Evolutionary conservation across 140 eudicot genomes (phyloP), one percentile per base, ranked within the genome.

Genomic region (Anethum foeniculum): DNA sequence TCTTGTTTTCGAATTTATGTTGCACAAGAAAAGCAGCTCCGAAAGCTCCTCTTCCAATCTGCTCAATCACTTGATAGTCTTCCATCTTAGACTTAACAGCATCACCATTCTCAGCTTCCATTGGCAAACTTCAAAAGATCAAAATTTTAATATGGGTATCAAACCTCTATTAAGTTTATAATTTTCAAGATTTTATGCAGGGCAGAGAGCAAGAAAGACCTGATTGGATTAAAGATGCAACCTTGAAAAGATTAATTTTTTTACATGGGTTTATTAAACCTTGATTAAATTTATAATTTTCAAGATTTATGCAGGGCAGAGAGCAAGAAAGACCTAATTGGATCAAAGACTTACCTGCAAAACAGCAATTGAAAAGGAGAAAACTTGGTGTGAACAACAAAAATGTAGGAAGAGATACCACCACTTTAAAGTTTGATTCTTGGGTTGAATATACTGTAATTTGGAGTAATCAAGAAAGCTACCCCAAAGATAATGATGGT

Each of bases 41-140:
- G 85, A 92, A 91, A 80, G 96, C 88, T 3, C 99, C 98, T 88
- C 94, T 96, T 27, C 99, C 99, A 91, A 96, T 92, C 93, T 93
- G 99, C 90, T 96, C 98, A 36, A 91, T 88, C 32, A 93, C 93
- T 89, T 96, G 93, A 82, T 96, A 96, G 47, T 88, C 96, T 47
- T 91, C 98, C 94, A 95, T 87, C 88, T 88, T 93, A 9, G 92
- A 90, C 90, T 84, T 84, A 38, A 81, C 64, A 81, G 85, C 49
- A 83, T 89, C 94, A 25, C 89, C 89, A 84, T 80, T 88, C 82
- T 88, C 96, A 25, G 84, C 78, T 81, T 89, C 98, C 97, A 90
- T 90, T 48, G 32, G 74, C 41, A 68, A 81, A 88, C 92, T 89
- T 75, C 18, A 48, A 47, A 28, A 30, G 7, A 13, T 25, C 0